Evolutionary conservation across 2,329 filamentous ascomycete species (phyloP).

Genomic region (Microcyclospora tardicrescens): DNA sequence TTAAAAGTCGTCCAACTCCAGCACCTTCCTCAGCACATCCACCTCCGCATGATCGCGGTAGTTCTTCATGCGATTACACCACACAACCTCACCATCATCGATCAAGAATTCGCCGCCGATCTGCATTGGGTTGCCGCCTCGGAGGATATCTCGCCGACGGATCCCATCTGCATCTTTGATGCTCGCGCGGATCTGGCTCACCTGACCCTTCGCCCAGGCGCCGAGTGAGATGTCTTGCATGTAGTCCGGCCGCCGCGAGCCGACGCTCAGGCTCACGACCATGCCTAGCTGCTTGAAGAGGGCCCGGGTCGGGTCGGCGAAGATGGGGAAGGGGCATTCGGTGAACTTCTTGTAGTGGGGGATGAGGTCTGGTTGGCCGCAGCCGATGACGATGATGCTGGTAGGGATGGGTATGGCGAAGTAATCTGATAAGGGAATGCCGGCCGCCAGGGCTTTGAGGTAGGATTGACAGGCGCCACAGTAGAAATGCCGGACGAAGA

Average conservation of each 20-base stretch:
- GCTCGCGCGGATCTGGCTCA: conserved; percentile 14
- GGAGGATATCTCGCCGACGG: conserved; percentile 18
- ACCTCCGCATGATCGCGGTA: conserved; percentile 27
- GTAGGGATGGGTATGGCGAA: conserved; percentile 25
- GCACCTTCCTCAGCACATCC: conserved; percentile 19
- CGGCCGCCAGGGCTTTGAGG: conserved; percentile 21
- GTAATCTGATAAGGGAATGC: conserved; percentile 24
- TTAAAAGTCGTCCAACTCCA: conserved; percentile 23
- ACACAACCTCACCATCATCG: conserved; percentile 26
- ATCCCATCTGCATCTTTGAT: conserved; percentile 20
- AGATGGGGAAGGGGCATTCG: conserved; percentile 26
- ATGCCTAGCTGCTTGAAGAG: conserved; percentile 27
- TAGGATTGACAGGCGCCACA: conserved; percentile 29
- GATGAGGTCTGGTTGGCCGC: conserved; percentile 25
- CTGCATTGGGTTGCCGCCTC: conserved; percentile 26
- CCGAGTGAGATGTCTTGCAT: conserved; percentile 23
- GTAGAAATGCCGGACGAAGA: conserved; percentile 31
- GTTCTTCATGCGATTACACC: conserved; percentile 31
- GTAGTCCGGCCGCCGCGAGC: conserved; percentile 21
- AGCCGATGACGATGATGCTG: conserved; percentile 26
- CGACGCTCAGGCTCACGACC: conserved; percentile 21
- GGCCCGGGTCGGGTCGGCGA: conserved; percentile 23
- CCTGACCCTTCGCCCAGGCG: conserved; percentile 20
- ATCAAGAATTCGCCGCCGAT: conserved; percentile 31
- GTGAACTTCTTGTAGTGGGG: conserved; percentile 24